A percentile compares a stretch with the other conserved stretches of the same genome.
These are phyloP conservation scores for Aquilaria malaccensis DNA, from an alignment of 345 rosid genomes.

Conservation along the genomic window DNA sequence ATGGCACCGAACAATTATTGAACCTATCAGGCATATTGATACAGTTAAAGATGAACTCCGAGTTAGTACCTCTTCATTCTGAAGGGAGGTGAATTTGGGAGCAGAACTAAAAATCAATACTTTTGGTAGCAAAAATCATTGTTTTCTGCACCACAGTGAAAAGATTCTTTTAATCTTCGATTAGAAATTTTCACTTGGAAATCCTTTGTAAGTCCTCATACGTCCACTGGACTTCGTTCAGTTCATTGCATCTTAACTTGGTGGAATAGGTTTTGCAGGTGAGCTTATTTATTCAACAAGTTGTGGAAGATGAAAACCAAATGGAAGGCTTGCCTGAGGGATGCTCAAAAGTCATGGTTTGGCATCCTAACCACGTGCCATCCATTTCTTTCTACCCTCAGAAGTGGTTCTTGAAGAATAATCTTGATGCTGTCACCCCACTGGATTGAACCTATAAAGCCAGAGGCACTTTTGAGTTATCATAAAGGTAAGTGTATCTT, in stretches of 20 bases:
- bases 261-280: conserved; percentile 27
- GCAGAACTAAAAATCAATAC: too few relatives aligned
- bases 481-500: conserved; percentile 13
- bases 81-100: too few relatives aligned
- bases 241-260: neutral
- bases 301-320: conserved; percentile 70
- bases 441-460: conserved; percentile 21
- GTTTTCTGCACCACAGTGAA: too few relatives aligned
- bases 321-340: conserved; percentile 48
- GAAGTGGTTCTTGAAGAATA: conserved; percentile 34
- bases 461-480: conserved; percentile 8
- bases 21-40: conserved; percentile 48
- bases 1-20: conserved; percentile 53
- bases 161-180: too few relatives aligned
- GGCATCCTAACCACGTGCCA: conserved; percentile 31
- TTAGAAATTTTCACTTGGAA: neutral
- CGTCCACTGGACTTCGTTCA: too few relatives aligned
- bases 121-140: too few relatives aligned
- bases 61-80: conserved; percentile 24
- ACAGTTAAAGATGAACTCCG: conserved; percentile 33
- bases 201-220: neutral
- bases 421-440: conserved; percentile 30
- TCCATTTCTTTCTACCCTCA: conserved; percentile 29
- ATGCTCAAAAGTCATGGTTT: conserved; percentile 51
- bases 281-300: conserved; percentile 42